Conservation (phyloP, 768 basidiomycete genomes). For the Cystofilobasidium ferigula region DNA sequence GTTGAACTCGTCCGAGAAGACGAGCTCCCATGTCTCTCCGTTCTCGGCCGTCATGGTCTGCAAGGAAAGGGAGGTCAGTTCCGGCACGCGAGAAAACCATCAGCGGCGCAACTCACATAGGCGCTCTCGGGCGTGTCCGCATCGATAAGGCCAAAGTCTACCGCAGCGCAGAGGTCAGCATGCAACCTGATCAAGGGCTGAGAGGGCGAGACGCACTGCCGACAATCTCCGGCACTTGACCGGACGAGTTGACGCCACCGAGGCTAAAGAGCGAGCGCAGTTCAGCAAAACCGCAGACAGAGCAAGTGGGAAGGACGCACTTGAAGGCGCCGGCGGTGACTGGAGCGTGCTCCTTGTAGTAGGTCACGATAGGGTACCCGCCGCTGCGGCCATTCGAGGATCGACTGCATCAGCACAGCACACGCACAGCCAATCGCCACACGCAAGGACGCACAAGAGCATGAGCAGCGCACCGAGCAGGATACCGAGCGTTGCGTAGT, state of each 20-base stretch:
- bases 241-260: neutral
- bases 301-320: conserved; percentile 41
- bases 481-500: conserved; percentile 49
- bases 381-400: conserved; percentile 37
- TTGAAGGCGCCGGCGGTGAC: conserved; percentile 53
- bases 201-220: conserved; percentile 32
- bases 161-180: neutral
- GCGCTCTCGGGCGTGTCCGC: conserved; percentile 51
- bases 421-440: neutral
- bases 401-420: neutral
- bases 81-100: conserved; percentile 33
- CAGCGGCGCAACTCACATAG: neutral
- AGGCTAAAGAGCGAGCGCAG: neutral
- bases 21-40: conserved; percentile 65
- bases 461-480: conserved; percentile 42
- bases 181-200: neutral
- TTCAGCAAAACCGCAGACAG: neutral
- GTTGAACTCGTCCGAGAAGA: conserved; percentile 83
- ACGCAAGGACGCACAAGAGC: conserved; percentile 47
- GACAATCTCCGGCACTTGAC: conserved; percentile 65
- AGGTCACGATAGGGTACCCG: conserved; percentile 72
- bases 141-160: conserved; percentile 40
- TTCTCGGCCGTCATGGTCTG: conserved; percentile 46
- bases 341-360: conserved; percentile 37
- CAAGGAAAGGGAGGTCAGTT: too few species aligned